Percentiles rank a stretch among this genome's conserved stretches.
Evolutionary conservation across 208 protist species (phyloP).

Genomic region (Trypanosoma scelopori): DNA sequence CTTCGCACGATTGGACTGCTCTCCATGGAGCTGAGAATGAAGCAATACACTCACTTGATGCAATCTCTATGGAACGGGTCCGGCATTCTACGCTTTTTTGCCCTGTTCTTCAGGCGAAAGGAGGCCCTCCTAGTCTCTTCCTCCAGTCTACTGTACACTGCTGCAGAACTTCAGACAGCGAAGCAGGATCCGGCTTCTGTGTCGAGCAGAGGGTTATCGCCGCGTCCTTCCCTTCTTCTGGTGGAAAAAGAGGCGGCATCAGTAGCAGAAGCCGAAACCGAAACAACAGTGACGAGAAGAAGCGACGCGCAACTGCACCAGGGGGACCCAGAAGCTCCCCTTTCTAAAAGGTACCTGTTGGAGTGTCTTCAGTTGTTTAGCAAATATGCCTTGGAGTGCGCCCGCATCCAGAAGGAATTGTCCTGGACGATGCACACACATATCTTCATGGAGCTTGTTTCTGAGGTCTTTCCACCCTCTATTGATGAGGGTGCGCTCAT

Average conservation of each 20-base stretch:
- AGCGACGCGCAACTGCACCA: too few species aligned
- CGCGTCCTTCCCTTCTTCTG: too few species aligned
- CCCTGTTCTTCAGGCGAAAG: not conserved
- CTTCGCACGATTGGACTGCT: not conserved
- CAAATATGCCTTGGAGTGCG: not conserved
- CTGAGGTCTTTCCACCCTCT: not conserved
- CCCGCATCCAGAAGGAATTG: conserved; percentile 11
- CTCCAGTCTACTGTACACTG: not conserved
- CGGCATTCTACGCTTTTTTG: not conserved
- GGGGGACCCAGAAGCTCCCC: not conserved
- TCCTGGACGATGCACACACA: not conserved
- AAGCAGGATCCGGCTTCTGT: too few species aligned
- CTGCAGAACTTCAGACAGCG: not conserved
- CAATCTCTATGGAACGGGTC: not conserved
- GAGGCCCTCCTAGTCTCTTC: not conserved
- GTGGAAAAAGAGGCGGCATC: too few species aligned
- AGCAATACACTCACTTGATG: conserved; percentile 7
- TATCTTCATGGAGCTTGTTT: not conserved
- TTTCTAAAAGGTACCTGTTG: not conserved
- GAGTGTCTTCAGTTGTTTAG: conserved; percentile 5
- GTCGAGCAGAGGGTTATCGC: too few species aligned
- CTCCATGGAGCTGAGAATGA: not conserved
- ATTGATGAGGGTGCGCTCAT: not conserved
- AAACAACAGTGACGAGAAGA: not conserved
- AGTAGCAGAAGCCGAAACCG: not conserved